Evolutionary conservation across 306 rosid genomes (phyloP), one percentile per base, ranked within the genome.

Genomic region (Myrica gale): DNA sequence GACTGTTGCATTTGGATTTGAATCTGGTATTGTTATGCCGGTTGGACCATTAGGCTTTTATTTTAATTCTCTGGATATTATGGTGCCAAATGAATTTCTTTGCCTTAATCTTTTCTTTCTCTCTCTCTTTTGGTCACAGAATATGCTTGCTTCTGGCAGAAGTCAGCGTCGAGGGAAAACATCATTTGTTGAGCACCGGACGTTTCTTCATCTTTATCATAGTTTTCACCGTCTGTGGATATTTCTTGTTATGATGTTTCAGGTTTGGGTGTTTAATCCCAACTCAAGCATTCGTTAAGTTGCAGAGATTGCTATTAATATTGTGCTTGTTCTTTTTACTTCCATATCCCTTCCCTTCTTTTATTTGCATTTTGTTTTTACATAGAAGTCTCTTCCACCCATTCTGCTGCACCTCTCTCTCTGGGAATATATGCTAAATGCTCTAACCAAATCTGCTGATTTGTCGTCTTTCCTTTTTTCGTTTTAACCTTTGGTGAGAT

Each of bases 161-260:
- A 81, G 92, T 83, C 82, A 70, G 78, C 87, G 77, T 77, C 88
- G 53, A 72, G 98, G 98, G 58, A 94, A 94, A 85, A 94, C 98
- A 68, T 94, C 97, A 13, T 94, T 94, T 89, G 98, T 94, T 79
- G 98, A 94, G 87, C 98, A 94, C 79, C 88, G 97, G 15, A 92
- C 93, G 17, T 94, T 94, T 90, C 88, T 94, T 32, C 98, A 92
- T 89, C 90, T 94, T 16, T 94, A 90, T 85, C 98, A 94, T 61
- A 94, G 98, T 79, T 94, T 94, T 82, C 97, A 94, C 65, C 90
- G 97, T 37, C 70, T 94, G 73, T 94, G 98, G 98, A 92, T 94
- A 84, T 94, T 94, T 84, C 96, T 94, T 75, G 86, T 81, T 77
- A 90, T 94, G 98, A 94, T 94, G 98, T 94, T 94, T 82, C 98